Evolutionary conservation across 2,329 filamentous ascomycete species (phyloP).

Genomic region (Zymoseptoria brevis): DNA sequence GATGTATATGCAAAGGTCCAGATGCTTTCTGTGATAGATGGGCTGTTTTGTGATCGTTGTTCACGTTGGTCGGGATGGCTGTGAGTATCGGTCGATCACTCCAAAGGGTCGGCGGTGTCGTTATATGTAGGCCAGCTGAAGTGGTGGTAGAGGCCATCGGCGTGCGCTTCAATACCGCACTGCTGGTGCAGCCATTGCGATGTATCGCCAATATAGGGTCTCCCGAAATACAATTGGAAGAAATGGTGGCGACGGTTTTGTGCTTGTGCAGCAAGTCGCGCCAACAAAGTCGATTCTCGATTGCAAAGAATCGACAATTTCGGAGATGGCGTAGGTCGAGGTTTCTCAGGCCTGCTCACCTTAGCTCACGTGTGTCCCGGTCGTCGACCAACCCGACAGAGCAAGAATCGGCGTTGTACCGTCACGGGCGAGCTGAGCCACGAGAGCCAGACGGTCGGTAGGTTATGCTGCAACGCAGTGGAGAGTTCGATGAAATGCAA

Average conservation of each 20-base stretch:
- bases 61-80: background rate
- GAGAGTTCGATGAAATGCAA: background rate
- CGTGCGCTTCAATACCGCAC: background rate
- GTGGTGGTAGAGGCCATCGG: background rate
- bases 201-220: constrained; percentile 23
- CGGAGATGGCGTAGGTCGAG: constrained; percentile 6
- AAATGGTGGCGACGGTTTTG: constrained; percentile 21
- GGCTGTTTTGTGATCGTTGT: background rate
- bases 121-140: background rate
- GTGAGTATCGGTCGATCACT: background rate
- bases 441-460: background rate
- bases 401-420: constrained; percentile 13
- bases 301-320: constrained; percentile 9
- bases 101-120: background rate
- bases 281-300: constrained; percentile 13
- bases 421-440: constrained; percentile 15
- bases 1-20: background rate
- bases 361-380: background rate
- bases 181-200: constrained; percentile 15
- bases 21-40: background rate
- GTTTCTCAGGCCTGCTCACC: background rate
- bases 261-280: constrained; percentile 23
- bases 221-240: constrained; percentile 24
- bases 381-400: background rate
- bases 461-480: background rate